These are phyloP conservation scores for Pseudocercospora pini-densiflorae DNA, from an alignment of 2,329 filamentous ascomycete species.

Conservation along the genomic window DNA sequence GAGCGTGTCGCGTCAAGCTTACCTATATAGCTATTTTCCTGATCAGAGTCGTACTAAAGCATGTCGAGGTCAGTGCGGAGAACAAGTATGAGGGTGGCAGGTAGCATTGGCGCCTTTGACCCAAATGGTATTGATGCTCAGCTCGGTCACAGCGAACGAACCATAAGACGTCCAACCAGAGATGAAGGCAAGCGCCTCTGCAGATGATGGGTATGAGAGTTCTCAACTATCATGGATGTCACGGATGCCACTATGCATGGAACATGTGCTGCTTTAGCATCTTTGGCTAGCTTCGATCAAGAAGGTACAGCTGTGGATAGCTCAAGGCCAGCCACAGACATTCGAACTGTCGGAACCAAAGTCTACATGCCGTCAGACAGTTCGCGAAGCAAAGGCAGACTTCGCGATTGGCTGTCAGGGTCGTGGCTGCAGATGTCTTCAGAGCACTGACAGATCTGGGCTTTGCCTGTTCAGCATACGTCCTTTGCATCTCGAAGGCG, in stretches of 20 bases:
- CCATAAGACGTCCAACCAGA: neutral
- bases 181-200: neutral
- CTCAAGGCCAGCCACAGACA: conserved; percentile 1
- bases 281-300: neutral
- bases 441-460: neutral
- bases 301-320: neutral
- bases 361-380: neutral
- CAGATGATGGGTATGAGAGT: conserved; percentile 3
- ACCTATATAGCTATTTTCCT: conserved; percentile 6
- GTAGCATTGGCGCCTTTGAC: neutral
- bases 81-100: neutral
- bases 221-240: conserved; percentile 2
- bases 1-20: neutral
- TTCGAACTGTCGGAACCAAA: conserved; percentile 1
- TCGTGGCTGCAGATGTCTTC: neutral
- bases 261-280: neutral
- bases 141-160: neutral
- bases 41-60: neutral
- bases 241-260: conserved; percentile 1
- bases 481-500: neutral
- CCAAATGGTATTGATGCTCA: neutral
- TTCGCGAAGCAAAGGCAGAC: neutral
- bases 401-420: neutral
- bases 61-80: conserved; percentile 2
- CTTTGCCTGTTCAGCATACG: neutral